phyloP scores from a whole-genome alignment of 768 basidiomycete genomes.

The Trametes coccinea region DNA sequence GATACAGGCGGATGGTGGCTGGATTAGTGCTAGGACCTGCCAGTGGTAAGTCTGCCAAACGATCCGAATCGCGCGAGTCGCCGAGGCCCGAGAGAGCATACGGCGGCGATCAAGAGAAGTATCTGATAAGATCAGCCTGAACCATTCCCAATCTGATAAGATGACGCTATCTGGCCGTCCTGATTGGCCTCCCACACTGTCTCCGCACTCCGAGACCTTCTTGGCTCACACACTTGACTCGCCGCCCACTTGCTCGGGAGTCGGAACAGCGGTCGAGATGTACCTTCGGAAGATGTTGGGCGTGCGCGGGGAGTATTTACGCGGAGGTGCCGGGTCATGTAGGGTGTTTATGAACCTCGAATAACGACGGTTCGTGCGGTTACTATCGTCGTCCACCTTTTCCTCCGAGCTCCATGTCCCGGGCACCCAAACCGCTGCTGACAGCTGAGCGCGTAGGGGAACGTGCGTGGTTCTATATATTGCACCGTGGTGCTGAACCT shows the following conservation, averaged over 20 bases:
- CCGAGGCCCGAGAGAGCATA: not conserved
- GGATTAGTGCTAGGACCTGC: too few relatives aligned
- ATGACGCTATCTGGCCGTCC: constrained; percentile 7
- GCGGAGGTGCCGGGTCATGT: not conserved
- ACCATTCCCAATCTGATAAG: constrained; percentile 14
- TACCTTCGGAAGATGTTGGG: not conserved
- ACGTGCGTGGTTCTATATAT: not conserved
- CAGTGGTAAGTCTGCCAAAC: too few relatives aligned
- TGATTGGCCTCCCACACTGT: constrained; percentile 2
- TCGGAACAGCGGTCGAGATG: not conserved
- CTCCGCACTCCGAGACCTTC: not conserved
- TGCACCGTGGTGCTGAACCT: too few relatives aligned
- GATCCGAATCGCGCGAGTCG: not conserved
- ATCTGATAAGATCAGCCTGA: constrained; percentile 15
- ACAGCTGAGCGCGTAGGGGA: not conserved
- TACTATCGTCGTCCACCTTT: too few relatives aligned
- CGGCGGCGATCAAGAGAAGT: not conserved
- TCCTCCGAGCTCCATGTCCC: constrained; percentile 4
- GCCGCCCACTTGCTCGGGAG: too few relatives aligned
- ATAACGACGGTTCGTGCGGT: too few relatives aligned
- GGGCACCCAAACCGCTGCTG: not conserved
- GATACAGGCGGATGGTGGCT: too few relatives aligned
- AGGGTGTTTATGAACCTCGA: not conserved
- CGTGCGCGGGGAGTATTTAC: not conserved
- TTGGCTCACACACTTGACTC: not conserved